These are phyloP conservation scores for Cucurbita moschata DNA, from an alignment of 306 rosid genomes.

Conservation along the genomic window DNA sequence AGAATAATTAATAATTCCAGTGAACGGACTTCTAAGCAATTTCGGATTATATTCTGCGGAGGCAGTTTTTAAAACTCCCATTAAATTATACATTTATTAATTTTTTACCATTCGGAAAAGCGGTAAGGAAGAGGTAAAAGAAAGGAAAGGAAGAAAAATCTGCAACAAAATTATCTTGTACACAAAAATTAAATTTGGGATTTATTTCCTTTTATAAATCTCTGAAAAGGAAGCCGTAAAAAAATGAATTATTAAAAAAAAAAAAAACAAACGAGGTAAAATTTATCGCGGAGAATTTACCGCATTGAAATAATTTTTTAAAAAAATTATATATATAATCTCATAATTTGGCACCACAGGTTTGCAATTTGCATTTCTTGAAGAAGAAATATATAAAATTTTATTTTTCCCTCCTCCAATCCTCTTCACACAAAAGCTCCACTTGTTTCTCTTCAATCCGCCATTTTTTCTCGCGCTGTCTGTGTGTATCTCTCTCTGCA, in stretches of 20 bases:
- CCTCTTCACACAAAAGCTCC: slow-evolving; percentile 40
- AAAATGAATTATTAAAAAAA: too few relatives aligned
- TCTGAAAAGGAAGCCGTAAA: neutral
- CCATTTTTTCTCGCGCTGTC: slow-evolving; percentile 17
- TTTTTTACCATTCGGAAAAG: neutral
- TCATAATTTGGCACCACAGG: neutral
- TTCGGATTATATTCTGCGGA: neutral
- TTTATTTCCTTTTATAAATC: neutral
- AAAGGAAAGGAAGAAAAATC: neutral
- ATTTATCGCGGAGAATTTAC: too few relatives aligned
- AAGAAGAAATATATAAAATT: neutral
- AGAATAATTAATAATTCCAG: neutral
- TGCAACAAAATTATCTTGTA: neutral
- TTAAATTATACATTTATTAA: too few relatives aligned
- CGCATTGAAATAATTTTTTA: neutral
- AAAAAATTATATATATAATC: neutral
- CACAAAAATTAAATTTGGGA: neutral
- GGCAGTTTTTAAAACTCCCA: too few relatives aligned
- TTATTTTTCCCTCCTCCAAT: slow-evolving; percentile 33
- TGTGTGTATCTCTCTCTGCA: neutral
- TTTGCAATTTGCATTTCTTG: neutral
- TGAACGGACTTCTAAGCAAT: neutral
- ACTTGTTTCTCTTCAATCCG: slow-evolving; percentile 52
- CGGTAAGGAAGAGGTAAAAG: neutral
- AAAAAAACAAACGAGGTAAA: too few relatives aligned